Base-by-base conservation (phyloP, 78 protist genomes). In the Ministeria vibrans region DNA sequence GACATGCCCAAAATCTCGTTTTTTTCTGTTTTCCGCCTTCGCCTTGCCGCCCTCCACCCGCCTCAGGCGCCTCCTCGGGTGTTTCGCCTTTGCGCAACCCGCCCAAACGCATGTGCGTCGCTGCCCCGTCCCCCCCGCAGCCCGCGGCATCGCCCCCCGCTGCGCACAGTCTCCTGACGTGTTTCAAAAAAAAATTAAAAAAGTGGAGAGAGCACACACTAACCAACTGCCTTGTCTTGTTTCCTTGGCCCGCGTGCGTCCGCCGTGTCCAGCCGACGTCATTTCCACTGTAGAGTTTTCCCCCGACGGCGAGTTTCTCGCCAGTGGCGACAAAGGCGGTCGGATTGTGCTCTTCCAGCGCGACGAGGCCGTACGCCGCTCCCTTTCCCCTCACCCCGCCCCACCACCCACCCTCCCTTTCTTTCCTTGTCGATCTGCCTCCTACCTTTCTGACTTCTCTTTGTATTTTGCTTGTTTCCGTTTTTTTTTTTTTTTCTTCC, bases 311-410 rank as follows among this genome's bases (percentile, higher is more conserved):
- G 88, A 93, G 41, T 93, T 70, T 81, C 73, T 97, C n/a, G 98
- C 99, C 13, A 96, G 91, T 4, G 99, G 98, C 28, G 99, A 97
- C 76, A 68, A 81, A 30, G 98, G 97, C 23, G 98, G 99, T 0
- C 90, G 93, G 44, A 90, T 94, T 32, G 93, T 94, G 5, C 61
- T 94, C 28, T 88, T 94, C 43, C 88, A 80, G 69, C 78, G 84
- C 30, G 36, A 61, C 46, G 34, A 32, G 20, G 13, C 2, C 15
- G 45, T 61, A 27, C 5, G 66, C 36, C 32, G 11, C 42, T 30
- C 44, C 27, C 30, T 25, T 30, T 28, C 9, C 76, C 13, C 9
- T 23, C 42, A 5, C 76, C 5, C 42, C 30, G 13, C 76, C 44
- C 66, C 28, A 18, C 28, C 5, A 0, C n/a, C 22, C 43, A 4